Percentiles rank a stretch among this genome's conserved stretches.
phyloP scores from a whole-genome alignment of 768 basidiomycete species.

The Boletus edulis region DNA sequence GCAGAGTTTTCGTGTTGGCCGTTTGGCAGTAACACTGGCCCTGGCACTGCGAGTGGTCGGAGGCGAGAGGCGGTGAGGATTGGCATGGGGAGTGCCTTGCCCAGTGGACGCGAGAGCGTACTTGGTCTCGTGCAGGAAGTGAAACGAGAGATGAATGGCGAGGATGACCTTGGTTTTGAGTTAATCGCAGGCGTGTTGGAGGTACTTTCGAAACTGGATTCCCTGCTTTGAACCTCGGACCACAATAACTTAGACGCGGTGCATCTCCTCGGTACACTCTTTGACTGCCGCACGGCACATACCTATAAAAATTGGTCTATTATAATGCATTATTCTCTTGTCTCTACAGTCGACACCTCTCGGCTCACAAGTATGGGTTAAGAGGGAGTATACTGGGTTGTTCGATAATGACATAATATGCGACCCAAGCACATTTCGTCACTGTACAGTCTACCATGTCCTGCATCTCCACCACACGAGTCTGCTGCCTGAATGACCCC shows the following conservation, averaged over 20 bases:
- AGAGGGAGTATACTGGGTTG: too few species aligned
- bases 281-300: not conserved
- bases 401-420: too few species aligned
- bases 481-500: too few species aligned
- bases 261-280: not conserved
- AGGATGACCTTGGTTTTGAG: conserved; percentile 88
- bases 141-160: conserved; percentile 64
- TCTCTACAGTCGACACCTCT: too few species aligned
- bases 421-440: too few species aligned
- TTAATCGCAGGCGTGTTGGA: conserved; percentile 90
- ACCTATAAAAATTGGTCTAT: conserved; percentile 6
- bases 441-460: too few species aligned
- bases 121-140: conserved; percentile 74
- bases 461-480: too few species aligned
- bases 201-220: conserved; percentile 91
- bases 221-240: conserved; percentile 32
- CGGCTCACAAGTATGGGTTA: too few species aligned
- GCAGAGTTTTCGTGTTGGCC: conserved; percentile 93
- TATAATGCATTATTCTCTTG: conserved; percentile 9
- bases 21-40: conserved; percentile 50
- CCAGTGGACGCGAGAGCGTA: conserved; percentile 62
- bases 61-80: conserved; percentile 46
- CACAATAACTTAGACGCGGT: not conserved
- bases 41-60: conserved; percentile 36
- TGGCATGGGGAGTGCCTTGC: conserved; percentile 51